These are phyloP conservation scores for Carex arenaria DNA, from an alignment of 202 grass and related monocot species.

Conservation along the genomic window DNA sequence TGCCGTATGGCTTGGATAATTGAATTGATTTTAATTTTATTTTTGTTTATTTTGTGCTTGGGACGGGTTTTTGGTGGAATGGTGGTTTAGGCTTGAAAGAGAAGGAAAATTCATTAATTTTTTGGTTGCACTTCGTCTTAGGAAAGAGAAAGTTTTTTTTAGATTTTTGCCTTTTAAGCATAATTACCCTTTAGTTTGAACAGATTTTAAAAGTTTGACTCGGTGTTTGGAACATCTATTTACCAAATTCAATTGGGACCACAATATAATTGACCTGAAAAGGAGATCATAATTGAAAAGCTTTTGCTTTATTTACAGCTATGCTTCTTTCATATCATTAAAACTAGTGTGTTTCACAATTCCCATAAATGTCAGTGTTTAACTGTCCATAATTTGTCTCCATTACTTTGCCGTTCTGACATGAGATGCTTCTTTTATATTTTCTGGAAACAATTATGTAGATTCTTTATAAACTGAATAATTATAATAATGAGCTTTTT, in stretches of 20 bases:
- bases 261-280: not conserved
- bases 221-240: conserved; percentile 5
- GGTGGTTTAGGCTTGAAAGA: not conserved
- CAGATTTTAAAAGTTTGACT: not conserved
- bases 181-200: not conserved
- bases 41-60: not conserved
- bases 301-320: not conserved
- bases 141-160: not conserved
- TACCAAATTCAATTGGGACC: not conserved
- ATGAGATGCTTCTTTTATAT: not conserved
- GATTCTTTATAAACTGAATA: not conserved
- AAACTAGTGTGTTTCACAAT: not conserved
- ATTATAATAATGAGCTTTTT: not conserved
- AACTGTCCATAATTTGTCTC: not conserved
- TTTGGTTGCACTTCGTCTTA: not conserved
- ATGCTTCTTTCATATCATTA: not conserved
- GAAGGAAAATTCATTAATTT: not conserved
- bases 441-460: not conserved
- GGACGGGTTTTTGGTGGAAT: not conserved
- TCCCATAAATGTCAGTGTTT: not conserved
- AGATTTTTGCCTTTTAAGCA: not conserved
- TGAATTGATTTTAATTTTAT: not conserved
- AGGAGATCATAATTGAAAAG: not conserved
- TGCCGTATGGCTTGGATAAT: not conserved
- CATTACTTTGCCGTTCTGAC: not conserved